Evolutionary conservation across 192 early-diverging fungal genomes (phyloP).

Genomic region (Coemansia sp.): DNA sequence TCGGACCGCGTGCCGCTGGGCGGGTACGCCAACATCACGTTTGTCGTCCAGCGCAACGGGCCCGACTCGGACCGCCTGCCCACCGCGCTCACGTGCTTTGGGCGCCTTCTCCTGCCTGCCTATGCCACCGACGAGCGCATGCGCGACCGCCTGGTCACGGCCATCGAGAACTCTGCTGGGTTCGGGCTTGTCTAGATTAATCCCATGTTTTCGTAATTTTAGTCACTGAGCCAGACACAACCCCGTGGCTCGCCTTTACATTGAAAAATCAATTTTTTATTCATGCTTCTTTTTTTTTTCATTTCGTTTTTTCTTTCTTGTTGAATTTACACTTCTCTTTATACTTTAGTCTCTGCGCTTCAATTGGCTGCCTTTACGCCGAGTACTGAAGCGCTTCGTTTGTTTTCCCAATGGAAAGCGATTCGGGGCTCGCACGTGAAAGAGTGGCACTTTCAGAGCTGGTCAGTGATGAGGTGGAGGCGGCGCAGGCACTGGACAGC

Average conservation of each 20-base stretch:
- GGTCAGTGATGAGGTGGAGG: slow-evolving; percentile 1
- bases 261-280: too few relatives aligned
- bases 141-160: slow-evolving; percentile 69
- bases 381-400: too few relatives aligned
- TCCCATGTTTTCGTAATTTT: too few relatives aligned
- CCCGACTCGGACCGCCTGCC: slow-evolving; percentile 85
- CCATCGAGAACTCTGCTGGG: slow-evolving; percentile 89
- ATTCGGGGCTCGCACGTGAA: background rate
- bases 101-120: slow-evolving; percentile 82
- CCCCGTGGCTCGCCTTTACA: too few relatives aligned
- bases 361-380: too few relatives aligned
- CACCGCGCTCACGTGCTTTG: slow-evolving; percentile 90
- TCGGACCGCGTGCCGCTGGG: slow-evolving; percentile 84
- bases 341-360: too few relatives aligned
- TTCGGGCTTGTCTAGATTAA: slow-evolving; percentile 97
- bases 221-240: too few relatives aligned
- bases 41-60: slow-evolving; percentile 96
- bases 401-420: too few relatives aligned
- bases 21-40: slow-evolving; percentile 74
- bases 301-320: too few relatives aligned
- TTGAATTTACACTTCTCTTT: too few relatives aligned
- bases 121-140: slow-evolving; percentile 73
- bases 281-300: too few relatives aligned
- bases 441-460: background rate
- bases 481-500: background rate